A percentile compares a stretch with the other conserved stretches of the same genome.
phyloP scores from a whole-genome alignment of 805 yeast species.

The Lipomyces orientalis region DNA sequence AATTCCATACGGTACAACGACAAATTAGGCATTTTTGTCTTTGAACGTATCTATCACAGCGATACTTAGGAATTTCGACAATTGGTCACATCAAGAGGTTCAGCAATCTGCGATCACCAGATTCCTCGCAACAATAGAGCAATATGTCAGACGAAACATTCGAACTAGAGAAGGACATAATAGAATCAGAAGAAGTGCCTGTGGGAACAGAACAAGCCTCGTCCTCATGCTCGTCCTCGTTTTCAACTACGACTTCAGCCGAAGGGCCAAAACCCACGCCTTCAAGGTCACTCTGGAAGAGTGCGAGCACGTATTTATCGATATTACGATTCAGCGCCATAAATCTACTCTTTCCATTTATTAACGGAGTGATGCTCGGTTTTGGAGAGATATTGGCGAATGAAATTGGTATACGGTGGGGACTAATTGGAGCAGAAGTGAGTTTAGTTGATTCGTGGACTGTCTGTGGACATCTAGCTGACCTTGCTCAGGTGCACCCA shows the following conservation, averaged over 20 bases:
- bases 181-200: background rate
- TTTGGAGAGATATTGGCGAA: constrained; percentile 95
- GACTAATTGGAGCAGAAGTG: constrained; percentile 76
- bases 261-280: background rate
- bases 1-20: background rate
- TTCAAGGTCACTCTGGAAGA: background rate
- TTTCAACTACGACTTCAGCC: background rate
- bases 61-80: background rate
- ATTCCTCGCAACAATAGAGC: background rate
- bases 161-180: background rate
- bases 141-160: background rate
- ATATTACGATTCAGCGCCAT: constrained; percentile 50
- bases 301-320: constrained; percentile 6
- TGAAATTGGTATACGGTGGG: constrained; percentile 80
- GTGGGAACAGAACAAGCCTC: background rate
- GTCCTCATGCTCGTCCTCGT: background rate
- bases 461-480: background rate
- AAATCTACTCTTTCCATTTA: constrained; percentile 81
- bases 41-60: background rate
- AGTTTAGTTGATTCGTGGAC: constrained; percentile 32
- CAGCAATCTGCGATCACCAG: background rate
- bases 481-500: constrained; percentile 16
- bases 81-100: background rate
- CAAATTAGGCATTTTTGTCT: background rate
- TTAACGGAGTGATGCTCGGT: constrained; percentile 94